Evolutionary conservation across 495 filamentous ascomycete genomes (phyloP).

Genomic region (Neurospora terricola): DNA sequence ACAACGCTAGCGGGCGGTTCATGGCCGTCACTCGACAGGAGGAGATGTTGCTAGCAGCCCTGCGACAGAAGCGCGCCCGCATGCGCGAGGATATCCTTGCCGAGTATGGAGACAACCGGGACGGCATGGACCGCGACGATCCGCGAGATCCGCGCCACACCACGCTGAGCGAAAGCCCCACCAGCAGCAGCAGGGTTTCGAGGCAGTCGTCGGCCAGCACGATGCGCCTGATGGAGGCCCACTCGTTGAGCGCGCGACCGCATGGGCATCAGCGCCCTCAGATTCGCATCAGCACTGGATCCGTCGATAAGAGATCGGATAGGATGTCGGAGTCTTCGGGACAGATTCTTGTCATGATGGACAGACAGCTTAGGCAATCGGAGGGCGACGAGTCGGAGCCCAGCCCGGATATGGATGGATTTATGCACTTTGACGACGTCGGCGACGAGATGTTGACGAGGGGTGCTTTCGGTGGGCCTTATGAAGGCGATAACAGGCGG

Average conservation of each 20-base stretch:
- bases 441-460: constrained; percentile 14
- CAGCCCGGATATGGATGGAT: constrained; percentile 30
- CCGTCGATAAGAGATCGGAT: not conserved
- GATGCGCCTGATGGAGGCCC: constrained; percentile 10
- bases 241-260: constrained; percentile 13
- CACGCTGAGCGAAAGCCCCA: constrained; percentile 16
- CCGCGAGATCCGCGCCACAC: constrained; percentile 6
- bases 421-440: constrained; percentile 25
- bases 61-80: constrained; percentile 66
- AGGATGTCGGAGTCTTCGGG: constrained; percentile 4
- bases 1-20: constrained; percentile 46
- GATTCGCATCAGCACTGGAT: not conserved
- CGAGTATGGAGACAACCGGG: constrained; percentile 33
- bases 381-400: constrained; percentile 24
- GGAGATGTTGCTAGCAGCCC: constrained; percentile 68
- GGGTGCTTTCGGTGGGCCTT: not conserved
- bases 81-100: constrained; percentile 65
- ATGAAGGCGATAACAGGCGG: not conserved
- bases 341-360: constrained; percentile 21
- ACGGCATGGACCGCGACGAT: constrained; percentile 5
- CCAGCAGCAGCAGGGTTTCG: constrained; percentile 14
- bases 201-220: constrained; percentile 23
- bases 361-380: constrained; percentile 4
- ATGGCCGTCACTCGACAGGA: constrained; percentile 86
- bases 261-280: constrained; percentile 6